These are phyloP conservation scores for Colletotrichum eremochloae DNA, from an alignment of 2,329 filamentous ascomycete species.

Conservation along the genomic window DNA sequence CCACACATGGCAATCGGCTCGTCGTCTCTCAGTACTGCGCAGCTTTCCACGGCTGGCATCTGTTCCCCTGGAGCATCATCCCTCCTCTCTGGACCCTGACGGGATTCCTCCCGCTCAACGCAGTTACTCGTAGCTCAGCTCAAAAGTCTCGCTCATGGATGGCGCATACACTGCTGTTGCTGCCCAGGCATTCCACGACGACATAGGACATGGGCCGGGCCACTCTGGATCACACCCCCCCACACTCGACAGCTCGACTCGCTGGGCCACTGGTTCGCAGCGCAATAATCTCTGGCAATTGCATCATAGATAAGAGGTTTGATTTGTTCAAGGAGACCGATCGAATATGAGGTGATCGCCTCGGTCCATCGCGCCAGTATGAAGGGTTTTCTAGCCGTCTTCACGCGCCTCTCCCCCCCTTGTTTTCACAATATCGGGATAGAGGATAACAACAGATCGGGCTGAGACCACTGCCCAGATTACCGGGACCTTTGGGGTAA, in stretches of 20 bases:
- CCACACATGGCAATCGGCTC: conserved; percentile 18
- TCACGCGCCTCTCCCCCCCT: not conserved
- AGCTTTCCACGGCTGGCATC: conserved; percentile 7
- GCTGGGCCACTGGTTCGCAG: conserved; percentile 8
- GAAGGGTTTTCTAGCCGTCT: conserved; percentile 2
- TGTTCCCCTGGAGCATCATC: not conserved
- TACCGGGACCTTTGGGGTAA: conserved; percentile 15
- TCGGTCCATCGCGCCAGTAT: conserved; percentile 30
- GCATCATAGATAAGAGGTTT: conserved; percentile 42
- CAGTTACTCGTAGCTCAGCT: not conserved
- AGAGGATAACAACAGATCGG: conserved; percentile 5
- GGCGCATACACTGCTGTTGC: not conserved
- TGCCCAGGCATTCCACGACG: not conserved
- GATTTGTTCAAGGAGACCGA: conserved; percentile 14
- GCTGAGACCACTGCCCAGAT: conserved; percentile 14
- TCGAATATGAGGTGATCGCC: conserved; percentile 32
- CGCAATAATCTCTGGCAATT: conserved; percentile 37
- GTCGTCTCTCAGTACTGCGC: conserved; percentile 12
- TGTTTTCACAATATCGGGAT: conserved; percentile 4
- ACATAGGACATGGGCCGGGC: conserved; percentile 1
- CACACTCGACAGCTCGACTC: conserved; percentile 21
- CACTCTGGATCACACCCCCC: conserved; percentile 33
- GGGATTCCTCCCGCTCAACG: conserved; percentile 22
- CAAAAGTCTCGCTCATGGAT: not conserved
- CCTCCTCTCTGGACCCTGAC: conserved; percentile 1